Conservation (phyloP, 306 rosid species). For the Quercus robur region DNA sequence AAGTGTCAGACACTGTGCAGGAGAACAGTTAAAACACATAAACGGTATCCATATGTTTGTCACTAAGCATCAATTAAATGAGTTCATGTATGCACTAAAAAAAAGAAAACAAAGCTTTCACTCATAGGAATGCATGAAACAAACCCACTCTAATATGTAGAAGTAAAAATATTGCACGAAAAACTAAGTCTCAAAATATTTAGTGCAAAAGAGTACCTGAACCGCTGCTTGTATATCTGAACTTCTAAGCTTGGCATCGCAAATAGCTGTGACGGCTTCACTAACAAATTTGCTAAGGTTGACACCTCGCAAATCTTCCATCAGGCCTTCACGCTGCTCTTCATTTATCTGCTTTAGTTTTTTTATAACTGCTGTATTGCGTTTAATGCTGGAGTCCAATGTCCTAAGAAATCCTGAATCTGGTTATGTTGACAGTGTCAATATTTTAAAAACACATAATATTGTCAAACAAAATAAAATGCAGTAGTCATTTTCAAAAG, state of each 20-base stretch:
- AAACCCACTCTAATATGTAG: not conserved
- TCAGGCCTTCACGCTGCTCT: slow-evolving; percentile 86
- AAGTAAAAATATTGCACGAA: not conserved
- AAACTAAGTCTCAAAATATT: not conserved
- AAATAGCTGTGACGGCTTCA: slow-evolving; percentile 93
- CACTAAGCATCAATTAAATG: slow-evolving; percentile 14
- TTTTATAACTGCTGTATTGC: slow-evolving; percentile 93
- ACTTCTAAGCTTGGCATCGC: slow-evolving; percentile 90
- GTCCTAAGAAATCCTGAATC: slow-evolving; percentile 88
- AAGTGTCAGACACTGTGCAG: slow-evolving; percentile 6
- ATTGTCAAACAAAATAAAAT: not conserved
- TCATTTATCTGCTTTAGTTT: slow-evolving; percentile 95
- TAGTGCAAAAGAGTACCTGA: slow-evolving; percentile 49
- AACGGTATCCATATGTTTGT: not conserved
- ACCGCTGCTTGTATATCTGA: slow-evolving; percentile 96
- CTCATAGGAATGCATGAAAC: not conserved
- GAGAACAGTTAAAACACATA: slow-evolving; percentile 4
- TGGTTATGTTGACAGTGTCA: slow-evolving; percentile 27
- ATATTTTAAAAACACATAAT: slow-evolving; percentile 1
- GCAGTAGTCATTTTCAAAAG: not conserved
- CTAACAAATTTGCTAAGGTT: slow-evolving; percentile 98
- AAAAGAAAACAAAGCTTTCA: slow-evolving; percentile 1
- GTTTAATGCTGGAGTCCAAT: slow-evolving; percentile 93
- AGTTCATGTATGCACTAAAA: not conserved
- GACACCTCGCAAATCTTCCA: slow-evolving; percentile 84